Evolutionary conservation across 2,329 filamentous ascomycete genomes (phyloP).

Genomic region (Akanthomyces muscarius): DNA sequence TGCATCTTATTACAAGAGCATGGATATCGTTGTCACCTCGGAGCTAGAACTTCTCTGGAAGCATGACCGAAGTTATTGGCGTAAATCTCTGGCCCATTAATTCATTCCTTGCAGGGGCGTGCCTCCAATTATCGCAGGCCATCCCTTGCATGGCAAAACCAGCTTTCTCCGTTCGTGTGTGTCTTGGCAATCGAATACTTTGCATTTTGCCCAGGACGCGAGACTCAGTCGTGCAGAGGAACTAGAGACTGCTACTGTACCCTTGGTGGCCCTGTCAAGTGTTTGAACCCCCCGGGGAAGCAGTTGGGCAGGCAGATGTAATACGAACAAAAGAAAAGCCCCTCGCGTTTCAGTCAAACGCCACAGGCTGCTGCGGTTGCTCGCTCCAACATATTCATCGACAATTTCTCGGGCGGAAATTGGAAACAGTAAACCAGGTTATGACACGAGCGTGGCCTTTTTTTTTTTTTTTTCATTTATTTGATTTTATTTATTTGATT

Average conservation of each 20-base stretch:
- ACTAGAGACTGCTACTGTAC: not conserved
- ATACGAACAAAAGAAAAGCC: not conserved
- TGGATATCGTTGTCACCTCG: not conserved
- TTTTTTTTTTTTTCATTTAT: not conserved
- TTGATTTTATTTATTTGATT: no score
- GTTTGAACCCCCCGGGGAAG: not conserved
- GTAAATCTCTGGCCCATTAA: not conserved
- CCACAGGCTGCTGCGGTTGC: not conserved
- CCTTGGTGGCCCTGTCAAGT: not conserved
- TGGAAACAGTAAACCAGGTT: not conserved
- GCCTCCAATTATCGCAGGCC: not conserved
- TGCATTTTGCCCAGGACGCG: not conserved
- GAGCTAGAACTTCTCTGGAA: slow-evolving; percentile 6
- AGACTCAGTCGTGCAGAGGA: not conserved
- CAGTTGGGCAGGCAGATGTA: no score
- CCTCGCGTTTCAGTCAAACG: slow-evolving; percentile 4
- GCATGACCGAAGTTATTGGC: not conserved
- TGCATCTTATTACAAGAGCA: not conserved
- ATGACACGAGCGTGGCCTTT: not conserved
- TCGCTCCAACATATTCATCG: not conserved
- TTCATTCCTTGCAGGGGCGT: not conserved
- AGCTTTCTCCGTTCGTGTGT: not conserved
- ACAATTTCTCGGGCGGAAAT: not conserved
- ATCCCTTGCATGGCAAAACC: not conserved
- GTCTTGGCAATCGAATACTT: not conserved